These are phyloP conservation scores for Ascochyta clinopodiicola DNA, from an alignment of 2,329 filamentous ascomycete genomes.

Conservation along the genomic window DNA sequence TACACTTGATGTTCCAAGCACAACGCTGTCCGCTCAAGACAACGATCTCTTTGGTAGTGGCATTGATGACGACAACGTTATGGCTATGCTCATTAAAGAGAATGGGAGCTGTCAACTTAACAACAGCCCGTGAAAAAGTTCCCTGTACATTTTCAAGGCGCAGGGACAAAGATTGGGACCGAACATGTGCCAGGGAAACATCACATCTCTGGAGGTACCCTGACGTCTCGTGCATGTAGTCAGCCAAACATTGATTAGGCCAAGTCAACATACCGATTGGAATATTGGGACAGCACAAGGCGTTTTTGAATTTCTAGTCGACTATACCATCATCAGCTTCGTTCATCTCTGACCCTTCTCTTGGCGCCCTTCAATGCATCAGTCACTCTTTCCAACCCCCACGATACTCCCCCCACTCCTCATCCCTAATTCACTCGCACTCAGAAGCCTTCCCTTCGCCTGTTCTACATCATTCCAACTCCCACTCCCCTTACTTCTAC, in stretches of 20 bases:
- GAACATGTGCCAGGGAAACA: neutral
- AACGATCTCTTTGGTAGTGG: conserved; percentile 2
- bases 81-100: conserved; percentile 21
- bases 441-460: conserved; percentile 32
- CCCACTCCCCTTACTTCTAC: conserved; percentile 17
- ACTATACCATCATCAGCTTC: neutral
- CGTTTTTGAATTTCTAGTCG: neutral
- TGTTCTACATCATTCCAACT: conserved; percentile 30
- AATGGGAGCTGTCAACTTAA: neutral
- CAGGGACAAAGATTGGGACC: neutral
- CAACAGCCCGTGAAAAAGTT: neutral
- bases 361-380: neutral
- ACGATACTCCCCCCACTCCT: conserved; percentile 34
- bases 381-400: conserved; percentile 45
- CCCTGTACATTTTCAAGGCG: neutral
- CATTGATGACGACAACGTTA: conserved; percentile 10
- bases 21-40: neutral
- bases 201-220: neutral
- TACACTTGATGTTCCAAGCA: conserved; percentile 9
- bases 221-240: neutral
- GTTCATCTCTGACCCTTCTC: neutral
- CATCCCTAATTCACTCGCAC: conserved; percentile 38
- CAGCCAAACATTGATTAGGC: neutral
- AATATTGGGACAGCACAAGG: neutral
- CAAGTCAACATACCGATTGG: neutral